Evolutionary conservation across 768 basidiomycete genomes (phyloP), one percentile per base, ranked within the genome.

Genomic region (Podaxis sp.): DNA sequence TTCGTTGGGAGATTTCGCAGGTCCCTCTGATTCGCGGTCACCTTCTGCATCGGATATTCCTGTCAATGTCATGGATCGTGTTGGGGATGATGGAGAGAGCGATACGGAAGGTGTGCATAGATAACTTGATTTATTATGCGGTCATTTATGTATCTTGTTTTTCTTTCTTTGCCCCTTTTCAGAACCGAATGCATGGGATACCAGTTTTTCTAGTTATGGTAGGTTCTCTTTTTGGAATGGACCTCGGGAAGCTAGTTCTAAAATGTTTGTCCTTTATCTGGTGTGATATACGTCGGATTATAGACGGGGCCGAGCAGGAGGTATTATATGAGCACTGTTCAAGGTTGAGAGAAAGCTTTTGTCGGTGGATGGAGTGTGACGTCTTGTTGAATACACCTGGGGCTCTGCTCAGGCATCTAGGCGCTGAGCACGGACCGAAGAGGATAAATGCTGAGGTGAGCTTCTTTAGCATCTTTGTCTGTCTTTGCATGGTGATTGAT

Each of bases 291-390:
- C 54, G 30, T 33, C 30, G 1, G 67, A 49, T 67, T 72, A 36
- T 65, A 83, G 85, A 82, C 66, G 74, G 72, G 26, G 72, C 67
- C 64, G 84, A 84, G 66, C 75, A 71, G 51, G 73, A 79, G 46
- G 80, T 81, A 36, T 40, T 62, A 38, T 48, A 13, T 49, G 54
- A 62, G 28, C 44, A 62, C 38, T 56, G 61, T 50, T 37, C 67
- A 72, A 71, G 44, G 72, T 65, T 65, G 83, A 84, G 68, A 76
- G 72, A 58, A 72, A 77, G 48, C 78, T 81, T 37, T 73, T 86
- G 64, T 70, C 77, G 58, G 69, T 92, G 89, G 89, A 73, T 72
- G 60, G 76, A 77, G 28, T 92, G 90, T 72, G 77, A 76, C 62
- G 77, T 76, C 46, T 66, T 84, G 13, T 67, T 89, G 65, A 88